Evolutionary conservation across 1,284 basidiomycete species (phyloP), one percentile per base, ranked within the genome.

Genomic region (Microstroma glucosiphilum): DNA sequence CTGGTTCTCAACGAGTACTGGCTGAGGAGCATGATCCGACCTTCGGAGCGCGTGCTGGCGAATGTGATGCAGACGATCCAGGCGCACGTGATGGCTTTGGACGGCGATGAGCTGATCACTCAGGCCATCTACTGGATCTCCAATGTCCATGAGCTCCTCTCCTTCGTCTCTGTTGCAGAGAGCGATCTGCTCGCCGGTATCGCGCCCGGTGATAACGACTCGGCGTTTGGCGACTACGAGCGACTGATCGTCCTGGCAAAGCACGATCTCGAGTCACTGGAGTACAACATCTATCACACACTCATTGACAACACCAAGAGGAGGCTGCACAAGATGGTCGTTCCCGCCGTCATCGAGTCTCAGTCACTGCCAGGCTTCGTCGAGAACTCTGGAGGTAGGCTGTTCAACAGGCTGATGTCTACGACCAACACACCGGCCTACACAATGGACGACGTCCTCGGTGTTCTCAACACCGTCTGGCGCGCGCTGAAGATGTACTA

Each of bases 241-340:
- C 87, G 91, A 30, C 85, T 99, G 25, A 92, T 99, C 19, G 89
- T 89, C 19, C 91, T 98, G 67, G 96, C 98, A 80, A 97, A 97
- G 81, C 94, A 98, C 77, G 96, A 99, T 80, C 85, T 99, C 54
- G 96, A 98, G 82, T 93, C 90, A 69, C 83, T 99, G 73, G 94
- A 98, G 82, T 98, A 97, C 77, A 99, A 98, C 83, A 96, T 99
- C 81, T 98, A 97, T 80, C 94, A 98, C 81, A 97, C 94, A 0
- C 96, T 92, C 90, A 98, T 99, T 91, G 84, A 91, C 65, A 96
- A 98, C 82, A 91, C 92, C 53, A 98, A 98, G 87, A 96, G 94
- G 83, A 89, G 88, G 67, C 83, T 99, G 53, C 86, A 88, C 67
- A 97, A 97, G 84, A 98, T 98, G 93, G 91, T 98, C 58, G 92